Base-by-base conservation (phyloP, 768 basidiomycete genomes). In the Dendrothele bispora region DNA sequence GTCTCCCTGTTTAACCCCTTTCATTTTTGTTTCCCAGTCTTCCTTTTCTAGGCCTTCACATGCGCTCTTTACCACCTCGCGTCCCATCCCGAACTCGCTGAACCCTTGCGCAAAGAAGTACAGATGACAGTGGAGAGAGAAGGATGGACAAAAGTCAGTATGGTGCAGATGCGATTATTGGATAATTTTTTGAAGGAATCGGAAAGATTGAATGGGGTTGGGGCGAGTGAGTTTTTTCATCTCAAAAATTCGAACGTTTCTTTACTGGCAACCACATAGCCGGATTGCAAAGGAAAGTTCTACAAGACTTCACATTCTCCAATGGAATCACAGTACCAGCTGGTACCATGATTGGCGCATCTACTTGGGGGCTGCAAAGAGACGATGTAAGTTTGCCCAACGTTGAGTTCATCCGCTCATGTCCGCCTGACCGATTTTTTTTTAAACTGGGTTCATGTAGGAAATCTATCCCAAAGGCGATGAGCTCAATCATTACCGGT, bases 131-230 rank as follows among this genome's bases (percentile, higher is more conserved):
- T 66, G 11, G 22, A 27, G 8, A 51, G 55, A 25, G 48, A 65
- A 2, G 55, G 60, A 24, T 70, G 68, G 66, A 58, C 60, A 18
- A 72, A 72, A 54, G 46, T 41, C 1, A 59, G 64, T 1, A 37
- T 69, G 38, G 53, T 53, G 11, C 55, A 60, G 46, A 66, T 70
- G 66, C 55, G 35, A 43, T 61, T 61, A 51, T 14, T 68, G 8
- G 69, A 72, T 54, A 72, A 69, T 52, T 68, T 70, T 54, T 43
- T 72, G 26, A 62, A 62, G 39, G 70, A 72, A 55, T 53, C 56
- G 11, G 60, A 60, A 48, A 53, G 67, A 4, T 42, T 46, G 27
- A 52, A 53, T 18, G 61, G 61, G 5, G 40, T 59, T 28, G 52
- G 39, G 26, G 30, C 51, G 12, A 27, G 60, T 63, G 35, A 3